Evolutionary conservation across 768 basidiomycete species (phyloP), one percentile per base, ranked within the genome.

Genomic region (Pholiota conissans): DNA sequence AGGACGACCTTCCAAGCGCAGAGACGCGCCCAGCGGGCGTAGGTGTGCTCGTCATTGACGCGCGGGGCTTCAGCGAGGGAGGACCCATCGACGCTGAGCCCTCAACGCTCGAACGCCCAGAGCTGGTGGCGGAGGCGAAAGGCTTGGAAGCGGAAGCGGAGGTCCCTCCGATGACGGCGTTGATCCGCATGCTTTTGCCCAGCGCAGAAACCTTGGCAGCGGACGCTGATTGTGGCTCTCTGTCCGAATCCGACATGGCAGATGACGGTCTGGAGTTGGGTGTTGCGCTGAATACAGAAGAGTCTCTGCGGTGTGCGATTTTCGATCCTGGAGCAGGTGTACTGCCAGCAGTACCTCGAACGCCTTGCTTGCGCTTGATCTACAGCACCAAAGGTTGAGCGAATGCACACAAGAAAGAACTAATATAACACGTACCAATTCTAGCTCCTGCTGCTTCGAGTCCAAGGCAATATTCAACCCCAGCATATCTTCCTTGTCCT

Each of bases 401-500:
- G 27, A 16, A 59, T 1, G 5, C 57, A 22, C 13, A 50, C 5
- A 29, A 32, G 29, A 22, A 54, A 24, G 18, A 22, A 61, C 50
- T 28, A 35, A 13, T 30, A n/a, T 11, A 37, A 64, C 55, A 79
- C 84, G 52, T 58, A 97, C 95, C 71, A 95, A 68, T 68, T 96
- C 93, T 35, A 97, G 75, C 70, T 96, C 95, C 70, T 95, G 93
- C 66, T 97, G 95, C 73, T 97, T 97, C 24, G 93, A 87, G 71
- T 95, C 93, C 53, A 97, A 73, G 0, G 94, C 95, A 32, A 95
- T 93, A 65, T 96, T 95, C 64, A 96, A 73, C n/a, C 91, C 89
- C 48, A 82, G 72, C 20, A 90, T 69, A 70, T 96, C 94, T 40
- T 94, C 89, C 70, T 88, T 86, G 60, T 89, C 82, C 66, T 86